Conservation (phyloP, 768 basidiomycete genomes). For the Leccinum ochraceum region DNA sequence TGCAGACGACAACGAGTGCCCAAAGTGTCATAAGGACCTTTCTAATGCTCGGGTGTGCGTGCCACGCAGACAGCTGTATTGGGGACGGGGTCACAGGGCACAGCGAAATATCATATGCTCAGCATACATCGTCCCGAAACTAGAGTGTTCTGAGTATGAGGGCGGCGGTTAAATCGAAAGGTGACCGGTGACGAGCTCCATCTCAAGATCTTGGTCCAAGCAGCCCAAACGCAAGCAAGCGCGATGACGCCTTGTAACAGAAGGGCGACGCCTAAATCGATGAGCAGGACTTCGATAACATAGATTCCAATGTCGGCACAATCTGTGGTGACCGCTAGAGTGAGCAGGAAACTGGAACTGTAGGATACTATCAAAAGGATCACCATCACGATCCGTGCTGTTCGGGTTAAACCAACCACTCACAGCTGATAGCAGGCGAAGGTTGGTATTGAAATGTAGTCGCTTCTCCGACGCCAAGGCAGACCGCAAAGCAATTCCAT, state of each 20-base stretch:
- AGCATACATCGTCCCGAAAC: slow-evolving; percentile 27
- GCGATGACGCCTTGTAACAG: slow-evolving; percentile 29
- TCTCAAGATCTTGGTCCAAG: slow-evolving; percentile 24
- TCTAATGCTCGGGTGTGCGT: slow-evolving; percentile 23
- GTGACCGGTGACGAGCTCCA: slow-evolving; percentile 32
- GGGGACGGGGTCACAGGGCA: slow-evolving; percentile 15
- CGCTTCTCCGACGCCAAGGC: no score
- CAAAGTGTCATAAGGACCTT: slow-evolving; percentile 26
- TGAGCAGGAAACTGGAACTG: no score
- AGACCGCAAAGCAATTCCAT: no score
- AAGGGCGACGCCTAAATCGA: slow-evolving; percentile 28
- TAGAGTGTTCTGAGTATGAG: slow-evolving; percentile 22
- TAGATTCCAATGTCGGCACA: no score
- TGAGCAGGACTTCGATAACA: slow-evolving; percentile 21
- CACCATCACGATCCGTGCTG: no score
- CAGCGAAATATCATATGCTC: slow-evolving; percentile 10
- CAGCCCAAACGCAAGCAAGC: slow-evolving; percentile 21
- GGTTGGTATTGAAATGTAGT: no score
- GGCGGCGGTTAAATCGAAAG: slow-evolving; percentile 32
- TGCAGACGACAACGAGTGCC: slow-evolving; percentile 22
- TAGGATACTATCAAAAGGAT: no score
- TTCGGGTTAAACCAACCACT: no score
- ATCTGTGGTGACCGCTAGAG: no score
- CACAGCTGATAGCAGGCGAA: no score
- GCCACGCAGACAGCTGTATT: slow-evolving; percentile 31